Base-by-base conservation (phyloP, 1,284 basidiomycete species). In the Ustilago lituana region DNA sequence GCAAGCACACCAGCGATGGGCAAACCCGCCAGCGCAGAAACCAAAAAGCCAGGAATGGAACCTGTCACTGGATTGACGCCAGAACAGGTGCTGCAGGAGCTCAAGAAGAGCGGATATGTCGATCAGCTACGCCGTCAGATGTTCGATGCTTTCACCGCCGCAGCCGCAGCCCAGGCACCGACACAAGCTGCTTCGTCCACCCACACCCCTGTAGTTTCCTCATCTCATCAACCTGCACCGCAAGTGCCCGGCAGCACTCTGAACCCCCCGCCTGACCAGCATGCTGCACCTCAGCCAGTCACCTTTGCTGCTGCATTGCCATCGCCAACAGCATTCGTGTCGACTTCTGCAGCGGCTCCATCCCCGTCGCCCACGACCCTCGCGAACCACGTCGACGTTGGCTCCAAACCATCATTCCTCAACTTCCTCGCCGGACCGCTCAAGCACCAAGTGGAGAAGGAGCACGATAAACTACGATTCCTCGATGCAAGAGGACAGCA, bases 61-160 rank as follows among this genome's bases (percentile, higher is more conserved):
- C 27, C 39, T 1, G 22, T 52, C 3, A 64, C 56, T 2, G 55
- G 59, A 0, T n/a, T 69, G 41, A 63, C 66, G 4, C 66, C 66
- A 3, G 56, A 69, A 0, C 55, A 63, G 29, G 52, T 69, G 20
- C 5, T 64, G 1, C 48, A 63, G 17, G 66, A 69, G 60, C 56
- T 69, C 22, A 55, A 56, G 17, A 60, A 48, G n/a, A 50, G 47
- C 15, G 66, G 66, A 0, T 63, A 56, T 19, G 29, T 69, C 2
- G 66, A 69, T 33, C 47, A 52, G 35, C 20, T 69, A 14, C 46
- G 66, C 5, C 32, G 66, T 15, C 56, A 59, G 40, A 55, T 69
- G 38, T 49, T 55, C 9, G 60, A 69, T 24, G 49, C 66, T 0
- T 69, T 69, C 23, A 35, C 33, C 11, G 29, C 52, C 8, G 7